Conservation (phyloP, 2,329 filamentous ascomycete species). For the Geoglossum cookeanum region DNA sequence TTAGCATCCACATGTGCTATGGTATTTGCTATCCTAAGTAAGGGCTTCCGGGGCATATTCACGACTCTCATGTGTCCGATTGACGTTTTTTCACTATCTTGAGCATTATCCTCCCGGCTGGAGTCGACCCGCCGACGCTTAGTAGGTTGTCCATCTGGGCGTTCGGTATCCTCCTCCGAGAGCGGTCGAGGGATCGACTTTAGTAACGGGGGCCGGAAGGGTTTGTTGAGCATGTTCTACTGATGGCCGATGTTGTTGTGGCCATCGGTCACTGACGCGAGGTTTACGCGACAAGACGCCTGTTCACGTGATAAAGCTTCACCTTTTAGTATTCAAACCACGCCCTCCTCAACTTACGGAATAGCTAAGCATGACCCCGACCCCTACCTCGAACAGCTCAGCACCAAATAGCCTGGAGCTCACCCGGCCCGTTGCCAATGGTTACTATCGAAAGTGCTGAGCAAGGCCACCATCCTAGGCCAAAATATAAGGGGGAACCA, state of each 20-base stretch:
- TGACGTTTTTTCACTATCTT: neutral
- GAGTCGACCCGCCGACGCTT: neutral
- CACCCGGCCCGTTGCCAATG: too few species aligned
- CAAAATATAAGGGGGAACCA: too few species aligned
- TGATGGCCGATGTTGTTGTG: neutral
- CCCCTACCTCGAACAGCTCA: too few species aligned
- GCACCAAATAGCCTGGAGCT: too few species aligned
- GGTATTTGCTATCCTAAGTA: neutral
- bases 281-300: neutral
- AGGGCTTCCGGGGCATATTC: neutral
- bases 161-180: neutral
- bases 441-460: too few species aligned
- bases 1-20: neutral
- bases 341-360: too few species aligned
- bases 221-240: neutral
- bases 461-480: too few species aligned
- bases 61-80: neutral
- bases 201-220: slow-evolving; percentile 13
- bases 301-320: neutral
- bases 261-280: neutral
- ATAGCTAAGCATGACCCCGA: too few species aligned
- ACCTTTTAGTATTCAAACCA: too few species aligned
- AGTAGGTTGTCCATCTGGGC: neutral
- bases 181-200: neutral
- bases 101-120: neutral